These are phyloP conservation scores for Botrytis sinoallii DNA, from an alignment of 2,329 filamentous ascomycete species.

Conservation along the genomic window DNA sequence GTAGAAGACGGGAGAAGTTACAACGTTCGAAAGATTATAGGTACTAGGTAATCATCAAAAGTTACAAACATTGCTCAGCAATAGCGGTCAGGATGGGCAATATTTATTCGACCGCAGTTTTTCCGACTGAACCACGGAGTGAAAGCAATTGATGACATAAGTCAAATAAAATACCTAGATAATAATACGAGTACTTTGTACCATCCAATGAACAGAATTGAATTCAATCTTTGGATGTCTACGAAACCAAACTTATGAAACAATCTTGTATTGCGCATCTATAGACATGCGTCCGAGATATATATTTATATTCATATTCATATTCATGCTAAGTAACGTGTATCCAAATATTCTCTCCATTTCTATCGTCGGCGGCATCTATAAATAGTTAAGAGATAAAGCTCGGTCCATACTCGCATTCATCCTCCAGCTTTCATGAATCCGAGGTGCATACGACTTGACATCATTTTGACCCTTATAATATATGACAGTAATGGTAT, in stretches of 20 bases:
- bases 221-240: neutral
- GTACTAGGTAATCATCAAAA: neutral
- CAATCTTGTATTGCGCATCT: neutral
- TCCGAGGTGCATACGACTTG: slow-evolving; percentile 1
- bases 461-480: neutral
- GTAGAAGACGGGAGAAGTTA: neutral
- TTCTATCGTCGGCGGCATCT: neutral
- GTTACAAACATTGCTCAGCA: neutral
- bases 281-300: neutral
- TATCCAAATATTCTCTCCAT: neutral
- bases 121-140: neutral
- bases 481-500: neutral
- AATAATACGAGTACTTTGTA: no score
- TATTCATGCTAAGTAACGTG: neutral
- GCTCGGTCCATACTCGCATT: slow-evolving; percentile 6
- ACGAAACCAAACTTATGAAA: neutral
- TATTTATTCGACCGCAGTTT: neutral
- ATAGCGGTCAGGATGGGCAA: slow-evolving; percentile 1
- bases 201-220: neutral
- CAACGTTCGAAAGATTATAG: neutral
- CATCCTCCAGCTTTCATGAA: slow-evolving; percentile 7
- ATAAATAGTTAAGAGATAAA: neutral
- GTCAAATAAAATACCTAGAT: no score
- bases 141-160: neutral
- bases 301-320: neutral